These are phyloP conservation scores for Teunomyces atbi DNA, from an alignment of 805 yeast genomes.

Conservation along the genomic window DNA sequence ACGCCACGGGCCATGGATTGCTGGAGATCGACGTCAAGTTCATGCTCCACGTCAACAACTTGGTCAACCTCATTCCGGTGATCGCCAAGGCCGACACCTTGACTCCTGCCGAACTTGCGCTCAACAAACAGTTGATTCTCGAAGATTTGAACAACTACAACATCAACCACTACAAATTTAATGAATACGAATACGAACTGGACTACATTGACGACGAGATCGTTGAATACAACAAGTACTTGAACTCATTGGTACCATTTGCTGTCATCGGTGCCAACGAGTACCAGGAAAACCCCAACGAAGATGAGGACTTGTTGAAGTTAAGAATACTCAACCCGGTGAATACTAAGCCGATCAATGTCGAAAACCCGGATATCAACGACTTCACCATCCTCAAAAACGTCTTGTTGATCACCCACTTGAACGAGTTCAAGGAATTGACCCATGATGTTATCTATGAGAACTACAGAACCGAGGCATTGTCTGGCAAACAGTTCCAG, in stretches of 20 bases:
- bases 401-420: conserved; percentile 75
- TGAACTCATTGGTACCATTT: conserved; percentile 65
- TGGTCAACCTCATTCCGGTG: conserved; percentile 44
- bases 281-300: conserved; percentile 41
- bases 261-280: conserved; percentile 70
- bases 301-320: conserved; percentile 44
- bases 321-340: conserved; percentile 49
- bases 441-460: conserved; percentile 88
- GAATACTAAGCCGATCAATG: conserved; percentile 56
- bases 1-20: conserved; percentile 47
- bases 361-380: conserved; percentile 70
- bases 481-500: conserved; percentile 59
- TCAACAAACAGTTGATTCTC: conserved; percentile 69
- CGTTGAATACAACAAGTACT: conserved; percentile 60
- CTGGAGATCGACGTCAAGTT: conserved; percentile 42
- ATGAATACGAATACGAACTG: conserved; percentile 55
- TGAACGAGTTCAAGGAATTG: conserved; percentile 82
- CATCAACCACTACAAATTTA: conserved; percentile 72
- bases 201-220: conserved; percentile 60
- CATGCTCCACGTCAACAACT: conserved; percentile 39
- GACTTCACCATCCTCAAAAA: conserved; percentile 81
- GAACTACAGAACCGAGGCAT: conserved; percentile 83
- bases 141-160: conserved; percentile 73
- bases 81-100: conserved; percentile 45
- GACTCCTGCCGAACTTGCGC: conserved; percentile 46